Conservation (phyloP, 2,329 filamentous ascomycete genomes). For the Periconia digitata region DNA sequence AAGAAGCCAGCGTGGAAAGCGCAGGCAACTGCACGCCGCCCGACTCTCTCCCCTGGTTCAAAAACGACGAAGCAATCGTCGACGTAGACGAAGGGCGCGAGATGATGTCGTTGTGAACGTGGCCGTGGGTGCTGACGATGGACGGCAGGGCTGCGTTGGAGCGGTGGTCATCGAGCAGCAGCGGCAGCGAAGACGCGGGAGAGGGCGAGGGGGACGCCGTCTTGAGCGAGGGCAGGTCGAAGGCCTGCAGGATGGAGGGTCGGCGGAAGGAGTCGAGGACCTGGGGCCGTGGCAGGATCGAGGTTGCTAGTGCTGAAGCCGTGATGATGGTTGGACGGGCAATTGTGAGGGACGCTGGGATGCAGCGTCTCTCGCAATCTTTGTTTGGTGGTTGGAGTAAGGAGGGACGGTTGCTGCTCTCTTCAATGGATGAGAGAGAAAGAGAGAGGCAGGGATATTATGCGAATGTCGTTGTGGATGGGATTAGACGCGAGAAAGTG, state of each 20-base stretch:
- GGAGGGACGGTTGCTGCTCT: too few relatives aligned
- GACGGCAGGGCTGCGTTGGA: constrained; percentile 53
- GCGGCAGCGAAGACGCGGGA: too few relatives aligned
- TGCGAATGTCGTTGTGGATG: too few relatives aligned
- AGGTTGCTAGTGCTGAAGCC: constrained; percentile 62
- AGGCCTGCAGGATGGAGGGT: constrained; percentile 52
- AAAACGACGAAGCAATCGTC: constrained; percentile 48
- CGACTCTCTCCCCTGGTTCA: constrained; percentile 14
- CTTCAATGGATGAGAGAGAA: too few relatives aligned
- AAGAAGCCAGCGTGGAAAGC: constrained; percentile 61
- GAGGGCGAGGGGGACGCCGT: constrained; percentile 50
- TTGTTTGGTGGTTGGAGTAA: constrained; percentile 12
- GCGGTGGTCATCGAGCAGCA: constrained; percentile 49
- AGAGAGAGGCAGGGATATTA: too few relatives aligned
- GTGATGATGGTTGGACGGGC: constrained; percentile 39
- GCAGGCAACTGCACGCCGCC: constrained; percentile 59
- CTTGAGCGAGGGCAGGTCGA: constrained; percentile 51
- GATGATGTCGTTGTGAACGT: constrained; percentile 53
- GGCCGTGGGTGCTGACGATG: too few relatives aligned
- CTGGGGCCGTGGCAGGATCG: constrained; percentile 60
- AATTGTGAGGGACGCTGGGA: constrained; percentile 36
- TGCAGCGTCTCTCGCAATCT: constrained; percentile 29
- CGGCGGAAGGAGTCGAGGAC: constrained; percentile 55
- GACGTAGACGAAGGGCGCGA: constrained; percentile 57
- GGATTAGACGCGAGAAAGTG: too few relatives aligned